A percentile compares a stretch with the other conserved stretches of the same genome.
Evolutionary conservation across 2,329 filamentous ascomycete genomes (phyloP).

Genomic region (Penicillium polonicum): DNA sequence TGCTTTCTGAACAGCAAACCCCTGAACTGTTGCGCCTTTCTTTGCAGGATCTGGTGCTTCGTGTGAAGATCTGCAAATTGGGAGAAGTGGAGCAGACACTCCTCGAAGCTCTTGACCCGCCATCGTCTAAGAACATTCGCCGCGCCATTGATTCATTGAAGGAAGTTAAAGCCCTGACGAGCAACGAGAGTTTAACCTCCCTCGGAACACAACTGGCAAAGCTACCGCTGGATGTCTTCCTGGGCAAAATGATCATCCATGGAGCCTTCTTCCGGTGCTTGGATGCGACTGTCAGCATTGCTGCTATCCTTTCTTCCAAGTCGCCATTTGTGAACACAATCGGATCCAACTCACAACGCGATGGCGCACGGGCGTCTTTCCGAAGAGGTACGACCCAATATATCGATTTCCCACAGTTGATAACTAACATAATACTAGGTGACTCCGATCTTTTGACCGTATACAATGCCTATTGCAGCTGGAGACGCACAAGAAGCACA

Average conservation of each 20-base stretch:
- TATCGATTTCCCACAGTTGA: constrained; percentile 1
- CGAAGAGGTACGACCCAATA: constrained; percentile 55
- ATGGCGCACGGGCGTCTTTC: constrained; percentile 75
- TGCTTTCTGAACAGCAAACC: constrained; percentile 87
- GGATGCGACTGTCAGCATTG: constrained; percentile 86
- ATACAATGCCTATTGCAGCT: constrained; percentile 89
- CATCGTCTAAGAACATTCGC: constrained; percentile 86
- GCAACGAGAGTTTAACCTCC: constrained; percentile 77
- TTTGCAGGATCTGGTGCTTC: constrained; percentile 88
- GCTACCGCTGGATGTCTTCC: constrained; percentile 86
- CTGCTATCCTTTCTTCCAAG: constrained; percentile 90
- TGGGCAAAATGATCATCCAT: constrained; percentile 88
- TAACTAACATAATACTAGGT: constrained; percentile 42
- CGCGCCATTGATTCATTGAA: constrained; percentile 89
- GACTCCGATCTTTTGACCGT: constrained; percentile 91
- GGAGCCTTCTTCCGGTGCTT: constrained; percentile 86
- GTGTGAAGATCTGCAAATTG: constrained; percentile 96
- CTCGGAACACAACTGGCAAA: constrained; percentile 84
- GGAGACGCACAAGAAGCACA: constrained; percentile 77
- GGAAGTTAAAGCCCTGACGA: constrained; percentile 85
- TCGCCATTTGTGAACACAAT: constrained; percentile 89
- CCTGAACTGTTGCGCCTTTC: constrained; percentile 95
- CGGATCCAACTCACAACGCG: constrained; percentile 76
- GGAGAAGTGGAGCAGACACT: constrained; percentile 90
- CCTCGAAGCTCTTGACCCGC: constrained; percentile 82